Evolutionary conservation across 139 green algal species (phyloP), one percentile per base, ranked within the genome.

Genomic region (Chlamydomonas sp.): DNA sequence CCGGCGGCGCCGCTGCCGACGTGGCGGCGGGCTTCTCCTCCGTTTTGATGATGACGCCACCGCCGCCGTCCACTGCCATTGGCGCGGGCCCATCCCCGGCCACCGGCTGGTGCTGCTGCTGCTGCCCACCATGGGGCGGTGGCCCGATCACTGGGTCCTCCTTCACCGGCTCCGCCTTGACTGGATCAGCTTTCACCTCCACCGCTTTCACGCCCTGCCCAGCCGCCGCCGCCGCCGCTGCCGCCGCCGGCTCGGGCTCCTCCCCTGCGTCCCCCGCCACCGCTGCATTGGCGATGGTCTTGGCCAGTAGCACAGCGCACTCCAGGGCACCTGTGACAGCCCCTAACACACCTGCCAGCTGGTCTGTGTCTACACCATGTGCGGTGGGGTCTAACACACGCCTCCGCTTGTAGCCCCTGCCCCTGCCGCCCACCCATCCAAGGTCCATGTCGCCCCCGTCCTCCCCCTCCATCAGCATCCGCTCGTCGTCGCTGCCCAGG

Each of bases 301-400:
- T 86, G 71, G 71, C 79, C 60, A 86, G 20, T 71, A 86, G 62
- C 60, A 86, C 67, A 9, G 82, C 59, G 20, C 20, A 63, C 82
- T 86, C 82, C 10, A 86, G 60, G 12, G 82, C 72, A 1, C 61
- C 8, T 20, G 82, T n/a, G 71, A 86, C 79, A 61, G 82, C 82
- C 4, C 61, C 63, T 7, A 72, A 5, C 20, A 80, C 82, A 8
- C 3, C 59, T 5, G 66, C 69, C 67, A 85, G 68, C 58, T 69
- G 58, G 1, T 63, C 79, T 69, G 71, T 16, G 15, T 86, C 74
- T 8, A 86, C 82, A n/a, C 82, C 82, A 12, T 86, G 82, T 12
- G 71, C 82, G 5, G 79, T 71, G 49, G 82, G 82, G 69, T 79
- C 79, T 9, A 86, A 71, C 57, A 86, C 75, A 60, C 77, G 77